Evolutionary conservation across 768 basidiomycete species (phyloP).

Genomic region (Pleurotus salmoneostramineus): DNA sequence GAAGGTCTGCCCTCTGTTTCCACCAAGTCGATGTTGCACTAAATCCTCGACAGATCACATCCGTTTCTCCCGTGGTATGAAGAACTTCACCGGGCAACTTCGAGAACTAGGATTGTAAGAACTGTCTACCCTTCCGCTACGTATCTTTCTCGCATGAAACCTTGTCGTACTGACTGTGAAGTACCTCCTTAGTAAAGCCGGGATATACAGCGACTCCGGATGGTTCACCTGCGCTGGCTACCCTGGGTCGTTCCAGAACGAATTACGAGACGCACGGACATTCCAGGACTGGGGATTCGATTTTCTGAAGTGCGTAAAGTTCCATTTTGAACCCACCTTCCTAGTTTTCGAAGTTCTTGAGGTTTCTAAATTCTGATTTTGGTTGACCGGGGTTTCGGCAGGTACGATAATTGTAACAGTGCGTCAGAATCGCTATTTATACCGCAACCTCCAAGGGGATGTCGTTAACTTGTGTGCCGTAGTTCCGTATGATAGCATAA

Average conservation of each 20-base stretch:
- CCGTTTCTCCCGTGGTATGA: constrained; percentile 56
- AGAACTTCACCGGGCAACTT: constrained; percentile 48
- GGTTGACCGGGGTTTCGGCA: constrained; percentile 8
- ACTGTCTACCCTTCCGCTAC: not conserved
- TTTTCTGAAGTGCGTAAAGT: constrained; percentile 51
- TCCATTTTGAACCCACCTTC: too few species aligned
- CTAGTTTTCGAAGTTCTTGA: too few species aligned
- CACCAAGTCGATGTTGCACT: not conserved
- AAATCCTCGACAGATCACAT: constrained; percentile 31
- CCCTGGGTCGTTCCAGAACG: constrained; percentile 62
- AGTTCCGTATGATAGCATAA: constrained; percentile 60
- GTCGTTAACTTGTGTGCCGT: not conserved
- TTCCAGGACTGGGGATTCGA: constrained; percentile 69
- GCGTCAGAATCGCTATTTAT: constrained; percentile 11
- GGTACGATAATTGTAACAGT: constrained; percentile 57
- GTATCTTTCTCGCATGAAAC: not conserved
- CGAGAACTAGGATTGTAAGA: constrained; percentile 55
- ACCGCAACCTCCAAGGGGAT: not conserved
- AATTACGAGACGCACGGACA: constrained; percentile 48
- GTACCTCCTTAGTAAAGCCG: constrained; percentile 19
- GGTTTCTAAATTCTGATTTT: too few species aligned
- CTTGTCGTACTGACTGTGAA: constrained; percentile 36
- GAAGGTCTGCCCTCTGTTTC: constrained; percentile 31
- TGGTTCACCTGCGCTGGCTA: constrained; percentile 68
- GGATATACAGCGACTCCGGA: constrained; percentile 49